phyloP scores from a whole-genome alignment of 306 rosid species.

The Vigna trinervia region DNA sequence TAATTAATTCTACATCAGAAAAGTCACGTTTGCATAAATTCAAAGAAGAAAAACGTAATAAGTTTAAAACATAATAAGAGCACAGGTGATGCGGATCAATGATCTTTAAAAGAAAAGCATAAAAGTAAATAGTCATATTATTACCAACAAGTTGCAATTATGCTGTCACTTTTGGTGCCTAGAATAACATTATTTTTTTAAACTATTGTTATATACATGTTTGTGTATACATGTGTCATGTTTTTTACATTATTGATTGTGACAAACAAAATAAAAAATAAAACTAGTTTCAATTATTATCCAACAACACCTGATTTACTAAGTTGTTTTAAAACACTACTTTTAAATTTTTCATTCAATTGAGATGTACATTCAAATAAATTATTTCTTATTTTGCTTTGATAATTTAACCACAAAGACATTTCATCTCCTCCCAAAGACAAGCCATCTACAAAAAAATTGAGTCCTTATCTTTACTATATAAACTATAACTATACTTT shows the following conservation, averaged over 20 bases:
- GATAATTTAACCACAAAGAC: not conserved
- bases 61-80: not conserved
- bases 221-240: not conserved
- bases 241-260: not conserved
- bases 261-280: not conserved
- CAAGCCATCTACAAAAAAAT: not conserved
- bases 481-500: not conserved
- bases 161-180: not conserved
- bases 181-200: not conserved
- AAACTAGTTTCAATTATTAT: too few species aligned
- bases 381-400: too few species aligned
- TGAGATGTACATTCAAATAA: too few species aligned
- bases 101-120: not conserved
- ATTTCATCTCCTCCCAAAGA: not conserved
- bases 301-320: too few species aligned
- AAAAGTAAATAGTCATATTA: not conserved
- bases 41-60: not conserved
- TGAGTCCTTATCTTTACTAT: not conserved
- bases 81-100: not conserved
- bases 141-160: not conserved
- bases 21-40: too few species aligned
- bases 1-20: too few species aligned
- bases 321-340: too few species aligned
- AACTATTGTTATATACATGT: not conserved
- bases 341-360: too few species aligned